Base-by-base conservation (phyloP, 345 rosid genomes). In the Sisymbrium irio region DNA sequence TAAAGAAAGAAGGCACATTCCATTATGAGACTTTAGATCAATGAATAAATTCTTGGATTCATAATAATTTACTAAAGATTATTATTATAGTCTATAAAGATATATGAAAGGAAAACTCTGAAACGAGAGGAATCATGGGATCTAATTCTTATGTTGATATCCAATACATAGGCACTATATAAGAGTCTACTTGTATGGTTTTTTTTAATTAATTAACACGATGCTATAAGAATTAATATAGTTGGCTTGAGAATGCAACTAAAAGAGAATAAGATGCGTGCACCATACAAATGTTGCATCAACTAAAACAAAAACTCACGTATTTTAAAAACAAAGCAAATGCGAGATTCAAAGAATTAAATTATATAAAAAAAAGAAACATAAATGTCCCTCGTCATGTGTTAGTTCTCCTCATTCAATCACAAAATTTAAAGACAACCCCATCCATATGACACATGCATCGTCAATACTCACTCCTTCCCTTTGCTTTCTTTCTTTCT, bases 371-470 rank as follows among this genome's bases (percentile, higher is more conserved):
- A 62, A 6, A 50, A 50, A 18, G 28, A 55, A 69, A 69, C 75
- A 55, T 64, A n/a, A 55, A 47, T 63, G 66, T 28, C 9, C 67
- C 37, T 64, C n/a, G 75, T 49, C 76, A 77, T 70, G 80, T 77
- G 80, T 77, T 57, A 77, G 62, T 77, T 77, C 62, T 64, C 67
- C 65, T 8, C 47, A 45, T 76, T 63, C 71, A 55, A 18, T 76
- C 66, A 70, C 14, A 42, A 40, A 33, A 58, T 8, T 8, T n/a
- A 7, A 22, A 61, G 13, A 63, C 59, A n/a, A n/a, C n/a, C n/a
- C n/a, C n/a, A n/a, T 57, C 61, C 62, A 58, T 68, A 75, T 68
- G 74, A 69, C 76, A 77, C 76, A 77, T 77, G 80, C 71, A 56
- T 70, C 76, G 15, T 70, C 0, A 44, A 14, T 15, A 65, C 60